These are phyloP conservation scores for Suhomyces ambrosiae DNA, from an alignment of 1,139 yeast genomes.

Conservation along the genomic window DNA sequence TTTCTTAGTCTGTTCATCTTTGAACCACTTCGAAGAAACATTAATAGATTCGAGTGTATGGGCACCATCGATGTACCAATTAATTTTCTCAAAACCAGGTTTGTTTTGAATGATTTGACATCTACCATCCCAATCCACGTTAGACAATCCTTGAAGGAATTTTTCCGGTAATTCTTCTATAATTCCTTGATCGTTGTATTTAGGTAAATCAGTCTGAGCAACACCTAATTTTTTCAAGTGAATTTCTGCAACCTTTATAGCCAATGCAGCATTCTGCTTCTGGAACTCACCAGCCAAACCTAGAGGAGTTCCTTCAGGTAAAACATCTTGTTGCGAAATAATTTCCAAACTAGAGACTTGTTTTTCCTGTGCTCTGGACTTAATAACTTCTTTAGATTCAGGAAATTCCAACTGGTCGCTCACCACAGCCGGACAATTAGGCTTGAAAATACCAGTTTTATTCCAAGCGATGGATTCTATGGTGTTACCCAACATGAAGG, in stretches of 20 bases:
- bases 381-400: constrained; percentile 53
- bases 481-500: constrained; percentile 83
- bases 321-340: constrained; percentile 43
- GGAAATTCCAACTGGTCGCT: constrained; percentile 56
- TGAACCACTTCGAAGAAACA: constrained; percentile 83
- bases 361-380: constrained; percentile 66
- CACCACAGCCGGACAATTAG: constrained; percentile 66
- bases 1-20: constrained; percentile 22
- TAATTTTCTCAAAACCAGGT: constrained; percentile 46
- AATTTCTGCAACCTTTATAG: constrained; percentile 68
- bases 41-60: constrained; percentile 87
- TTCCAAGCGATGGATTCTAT: constrained; percentile 94
- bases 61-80: constrained; percentile 93
- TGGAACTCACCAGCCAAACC: constrained; percentile 93
- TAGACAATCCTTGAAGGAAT: constrained; percentile 64
- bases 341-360: constrained; percentile 53
- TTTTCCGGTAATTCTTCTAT: constrained; percentile 51
- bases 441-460: constrained; percentile 90
- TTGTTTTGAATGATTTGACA: constrained; percentile 68
- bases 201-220: constrained; percentile 26
- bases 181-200: constrained; percentile 20
- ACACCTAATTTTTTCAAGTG: constrained; percentile 58
- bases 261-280: constrained; percentile 81
- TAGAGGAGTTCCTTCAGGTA: constrained; percentile 44
- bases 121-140: constrained; percentile 90